Base-by-base conservation (phyloP, 179 eudicot genomes). In the Sideroxylon spinosum region DNA sequence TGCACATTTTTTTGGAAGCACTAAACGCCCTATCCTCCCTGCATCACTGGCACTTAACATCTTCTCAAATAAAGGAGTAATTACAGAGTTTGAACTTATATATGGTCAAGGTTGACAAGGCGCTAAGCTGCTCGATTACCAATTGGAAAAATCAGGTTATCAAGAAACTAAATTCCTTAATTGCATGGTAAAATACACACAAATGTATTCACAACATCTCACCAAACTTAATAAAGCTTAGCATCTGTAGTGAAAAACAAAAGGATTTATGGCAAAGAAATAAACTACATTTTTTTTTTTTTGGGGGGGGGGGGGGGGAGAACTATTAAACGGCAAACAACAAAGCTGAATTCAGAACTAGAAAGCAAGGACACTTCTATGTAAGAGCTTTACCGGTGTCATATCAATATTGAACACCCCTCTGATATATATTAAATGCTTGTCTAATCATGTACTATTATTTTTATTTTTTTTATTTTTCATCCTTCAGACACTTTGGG, bases 11-110 rank as follows among this genome's bases (percentile, higher is more conserved):
- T 93, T 91, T 56, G 97, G 95, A 72, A 93, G 86, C 76, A 91
- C 92, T 72, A 91, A 66, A 65, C 93, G 93, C 60, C 97, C 95
- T 48, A 87, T 71, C 82, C 86, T 82, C 46, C 95, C 89, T 71
- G 91, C 91, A 83, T 93, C 95, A 83, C 95, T 93, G 74, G 89
- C 95, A 82, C 89, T 91, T 72, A 93, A 80, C 78, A 85, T 84
- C 88, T 93, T 91, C 84, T 93, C 92, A 80, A 93, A 93, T 77
- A 93, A 80, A 67, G 93, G 95, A 78, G 89, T 88, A 55, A 87
- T 78, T 22, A 78, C 85, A 64, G 86, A 81, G 7, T 83, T 85
- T 72, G 91, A 80, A 81, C 94, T 89, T 76, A 75, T 4, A 49
- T 22, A 50, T 53, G 50, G 85, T 82, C 70, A 88, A 85, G 89